Percentiles rank a stretch among this genome's conserved stretches.
phyloP scores from a whole-genome alignment of 2,329 filamentous ascomycete species.

The Epicoccum sorghinum region DNA sequence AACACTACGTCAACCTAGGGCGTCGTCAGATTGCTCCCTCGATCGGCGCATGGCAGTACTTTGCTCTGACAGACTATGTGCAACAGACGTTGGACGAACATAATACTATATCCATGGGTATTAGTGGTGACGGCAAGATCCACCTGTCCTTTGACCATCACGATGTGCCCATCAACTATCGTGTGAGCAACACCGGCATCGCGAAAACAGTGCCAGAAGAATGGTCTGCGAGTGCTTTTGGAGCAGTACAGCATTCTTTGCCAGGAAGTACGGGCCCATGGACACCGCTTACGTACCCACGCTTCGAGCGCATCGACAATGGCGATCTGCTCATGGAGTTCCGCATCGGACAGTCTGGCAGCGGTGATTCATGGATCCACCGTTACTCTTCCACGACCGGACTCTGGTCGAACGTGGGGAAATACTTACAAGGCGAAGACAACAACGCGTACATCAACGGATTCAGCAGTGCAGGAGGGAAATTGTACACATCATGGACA shows the following conservation, averaged over 20 bases:
- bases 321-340: conserved; percentile 56
- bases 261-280: conserved; percentile 42
- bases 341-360: conserved; percentile 58
- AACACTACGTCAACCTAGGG: conserved; percentile 53
- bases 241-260: conserved; percentile 36
- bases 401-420: conserved; percentile 49
- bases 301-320: conserved; percentile 51
- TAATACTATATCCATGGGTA: conserved; percentile 60
- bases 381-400: conserved; percentile 49
- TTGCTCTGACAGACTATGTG: conserved; percentile 57
- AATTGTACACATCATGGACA: conserved; percentile 57
- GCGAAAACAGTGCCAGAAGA: conserved; percentile 36
- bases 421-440: conserved; percentile 52
- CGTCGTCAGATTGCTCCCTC: conserved; percentile 51
- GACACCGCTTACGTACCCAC: conserved; percentile 56
- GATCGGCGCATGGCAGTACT: conserved; percentile 51
- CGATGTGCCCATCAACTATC: conserved; percentile 46
- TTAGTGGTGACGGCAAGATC: conserved; percentile 60
- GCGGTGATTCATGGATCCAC: conserved; percentile 58
- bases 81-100: conserved; percentile 60
- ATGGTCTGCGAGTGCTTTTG: conserved; percentile 39
- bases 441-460: conserved; percentile 62
- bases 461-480: conserved; percentile 45
- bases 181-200: conserved; percentile 38
- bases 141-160: conserved; percentile 62